Evolutionary conservation across 192 early-diverging fungal species (phyloP).

Genomic region (Backusella psychrophila): DNA sequence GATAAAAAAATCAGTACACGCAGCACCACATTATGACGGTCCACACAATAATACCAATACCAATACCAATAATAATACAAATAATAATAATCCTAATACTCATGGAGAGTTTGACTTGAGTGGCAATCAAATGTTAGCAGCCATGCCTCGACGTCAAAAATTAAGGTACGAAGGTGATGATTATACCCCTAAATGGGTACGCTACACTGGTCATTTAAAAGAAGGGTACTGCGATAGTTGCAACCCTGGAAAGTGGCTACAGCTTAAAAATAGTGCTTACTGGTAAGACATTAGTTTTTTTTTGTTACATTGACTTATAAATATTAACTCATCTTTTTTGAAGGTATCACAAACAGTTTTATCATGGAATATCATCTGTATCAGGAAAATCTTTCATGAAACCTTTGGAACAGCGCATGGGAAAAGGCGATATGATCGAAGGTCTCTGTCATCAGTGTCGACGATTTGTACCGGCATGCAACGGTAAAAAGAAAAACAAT

Average conservation of each 20-base stretch:
- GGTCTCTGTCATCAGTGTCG: constrained; percentile 82
- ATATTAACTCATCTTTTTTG: not conserved
- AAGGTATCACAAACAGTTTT: constrained; percentile 86
- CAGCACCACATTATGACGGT: not conserved
- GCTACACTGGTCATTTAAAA: constrained; percentile 71
- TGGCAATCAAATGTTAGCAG: constrained; percentile 10
- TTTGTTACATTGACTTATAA: not conserved
- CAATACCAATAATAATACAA: not conserved
- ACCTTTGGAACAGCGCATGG: constrained; percentile 68
- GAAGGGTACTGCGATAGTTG: constrained; percentile 85
- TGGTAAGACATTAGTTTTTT: constrained; percentile 49
- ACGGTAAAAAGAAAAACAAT: constrained; percentile 65
- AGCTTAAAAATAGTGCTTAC: constrained; percentile 86
- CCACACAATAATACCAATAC: not conserved
- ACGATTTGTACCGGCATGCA: constrained; percentile 75
- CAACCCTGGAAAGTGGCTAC: constrained; percentile 79
- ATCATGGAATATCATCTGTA: constrained; percentile 81
- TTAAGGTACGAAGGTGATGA: constrained; percentile 66
- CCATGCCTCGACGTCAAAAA: constrained; percentile 64
- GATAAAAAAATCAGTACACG: not conserved
- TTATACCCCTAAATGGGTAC: constrained; percentile 83
- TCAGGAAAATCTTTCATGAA: constrained; percentile 72
- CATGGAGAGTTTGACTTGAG: not conserved
- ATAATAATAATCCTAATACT: not conserved
- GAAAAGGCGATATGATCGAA: constrained; percentile 62